phyloP scores from a whole-genome alignment of 2,329 filamentous ascomycete species.

The Colletotrichum sp. region DNA sequence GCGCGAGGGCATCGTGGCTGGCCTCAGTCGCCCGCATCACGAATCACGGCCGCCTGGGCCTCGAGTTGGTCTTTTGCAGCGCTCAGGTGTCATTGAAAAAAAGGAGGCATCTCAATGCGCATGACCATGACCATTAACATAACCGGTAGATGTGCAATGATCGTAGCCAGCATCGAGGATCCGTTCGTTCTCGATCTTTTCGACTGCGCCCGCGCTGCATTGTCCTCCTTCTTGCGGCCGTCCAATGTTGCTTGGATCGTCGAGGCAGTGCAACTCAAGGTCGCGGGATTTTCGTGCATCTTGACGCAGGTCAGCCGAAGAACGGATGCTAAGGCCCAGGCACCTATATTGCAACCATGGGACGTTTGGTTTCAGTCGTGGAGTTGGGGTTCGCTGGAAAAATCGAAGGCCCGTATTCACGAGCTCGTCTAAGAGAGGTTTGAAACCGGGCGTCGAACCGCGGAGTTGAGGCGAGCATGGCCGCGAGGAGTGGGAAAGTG shows the following conservation, averaged over 20 bases:
- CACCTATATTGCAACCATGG: constrained; percentile 13
- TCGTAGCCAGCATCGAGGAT: background rate
- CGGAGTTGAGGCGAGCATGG: background rate
- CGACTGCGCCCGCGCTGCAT: background rate
- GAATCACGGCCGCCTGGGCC: background rate
- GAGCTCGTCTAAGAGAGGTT: background rate
- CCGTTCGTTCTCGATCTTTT: background rate
- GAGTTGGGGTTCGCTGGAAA: constrained; percentile 1
- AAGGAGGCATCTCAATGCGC: background rate
- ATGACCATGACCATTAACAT: background rate
- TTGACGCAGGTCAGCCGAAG: background rate
- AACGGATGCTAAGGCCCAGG: constrained; percentile 9
- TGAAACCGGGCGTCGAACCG: constrained; percentile 8
- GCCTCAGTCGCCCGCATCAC: background rate
- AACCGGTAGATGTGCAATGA: background rate
- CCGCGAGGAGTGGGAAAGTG: background rate
- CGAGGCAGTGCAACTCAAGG: constrained; percentile 9
- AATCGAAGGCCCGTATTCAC: constrained; percentile 10
- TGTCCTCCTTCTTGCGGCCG: background rate
- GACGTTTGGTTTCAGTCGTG: constrained; percentile 18
- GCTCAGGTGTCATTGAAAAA: background rate
- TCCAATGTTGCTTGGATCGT: constrained; percentile 5
- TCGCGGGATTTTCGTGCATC: constrained; percentile 2
- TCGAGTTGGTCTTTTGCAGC: background rate
- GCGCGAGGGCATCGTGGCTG: background rate